Evolutionary conservation across 441 rosid genomes (phyloP), one percentile per base, ranked within the genome.

Genomic region (Eutrema salsugineum): DNA sequence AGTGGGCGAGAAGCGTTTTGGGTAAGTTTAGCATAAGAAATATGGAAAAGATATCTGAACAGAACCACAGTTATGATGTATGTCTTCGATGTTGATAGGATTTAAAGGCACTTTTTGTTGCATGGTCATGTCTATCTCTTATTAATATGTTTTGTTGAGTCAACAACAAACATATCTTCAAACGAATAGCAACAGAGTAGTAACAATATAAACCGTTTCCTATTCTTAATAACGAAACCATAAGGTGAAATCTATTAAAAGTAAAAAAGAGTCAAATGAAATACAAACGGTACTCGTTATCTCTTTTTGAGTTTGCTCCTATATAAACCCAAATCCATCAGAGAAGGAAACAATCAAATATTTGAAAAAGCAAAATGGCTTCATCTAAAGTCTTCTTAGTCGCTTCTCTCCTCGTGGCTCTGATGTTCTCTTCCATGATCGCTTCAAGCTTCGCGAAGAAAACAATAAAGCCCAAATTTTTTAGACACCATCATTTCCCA

Each of bases 1-100:
- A 79, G 11, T 88, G 97, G 96, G 80, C 87, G 5, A 68, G 70
- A 60, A 57, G 70, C 12, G 89, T 88, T 68, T 78, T 89, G 11
- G 33, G 6, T 6, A 77, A 81, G 35, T 79, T 84, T 12, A 81
- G 32, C 33, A 47, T 36, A 7, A 79, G 64, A 72, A 84, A 82
- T 73, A 36, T 33, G 49, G 77, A 72, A 28, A 68, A 60, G 8
- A 15, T n/a, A 11, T 2, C 5, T 10, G 40, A 57, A 19, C 58
- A 47, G 7, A 77, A 15, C 5, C 24, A 44, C 1, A 15, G 50
- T 72, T 64, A 81, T 12, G 35, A 40, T 38, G 47, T 58, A 58
- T 58, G 46, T 38, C 17, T 12, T 39, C 6, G 16, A 39, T 60
- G 50, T 42, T 60, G 9, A 60, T n/a, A 14, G 16, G 15, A 54